Evolutionary conservation across 2,329 filamentous ascomycete genomes (phyloP).

Genomic region (Pyrenophora seminiperda): DNA sequence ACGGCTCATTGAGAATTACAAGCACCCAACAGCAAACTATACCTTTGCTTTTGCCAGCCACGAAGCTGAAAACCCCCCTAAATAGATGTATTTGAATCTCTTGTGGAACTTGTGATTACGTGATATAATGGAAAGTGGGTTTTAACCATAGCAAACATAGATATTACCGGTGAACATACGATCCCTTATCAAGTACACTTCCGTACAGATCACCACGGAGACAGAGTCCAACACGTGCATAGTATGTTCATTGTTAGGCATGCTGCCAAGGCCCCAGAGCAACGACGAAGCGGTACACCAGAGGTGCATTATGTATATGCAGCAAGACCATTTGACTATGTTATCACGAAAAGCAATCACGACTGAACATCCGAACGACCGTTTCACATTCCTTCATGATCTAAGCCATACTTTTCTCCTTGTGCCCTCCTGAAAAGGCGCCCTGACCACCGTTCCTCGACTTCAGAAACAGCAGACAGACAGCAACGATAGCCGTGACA

Average conservation of each 20-base stretch:
- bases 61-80: background rate
- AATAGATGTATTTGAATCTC: no score
- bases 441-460: slow-evolving; percentile 35
- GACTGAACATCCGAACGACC: slow-evolving; percentile 1
- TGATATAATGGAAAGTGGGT: no score
- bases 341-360: background rate
- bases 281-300: no score
- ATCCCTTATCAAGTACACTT: no score
- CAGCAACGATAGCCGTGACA: slow-evolving; percentile 50
- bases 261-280: no score
- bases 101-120: no score
- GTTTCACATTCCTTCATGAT: slow-evolving; percentile 16
- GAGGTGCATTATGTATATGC: background rate
- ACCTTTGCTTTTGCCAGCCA: slow-evolving; percentile 1
- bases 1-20: background rate
- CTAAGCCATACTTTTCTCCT: slow-evolving; percentile 51
- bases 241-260: no score
- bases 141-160: no score
- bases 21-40: slow-evolving; percentile 1
- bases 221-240: no score
- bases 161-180: no score
- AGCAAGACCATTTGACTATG: background rate
- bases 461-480: slow-evolving; percentile 50
- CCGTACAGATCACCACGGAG: no score
- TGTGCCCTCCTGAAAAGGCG: slow-evolving; percentile 23